Evolutionary conservation across 176 grass and related monocot species (phyloP).

Genomic region (Carex kokanica): DNA sequence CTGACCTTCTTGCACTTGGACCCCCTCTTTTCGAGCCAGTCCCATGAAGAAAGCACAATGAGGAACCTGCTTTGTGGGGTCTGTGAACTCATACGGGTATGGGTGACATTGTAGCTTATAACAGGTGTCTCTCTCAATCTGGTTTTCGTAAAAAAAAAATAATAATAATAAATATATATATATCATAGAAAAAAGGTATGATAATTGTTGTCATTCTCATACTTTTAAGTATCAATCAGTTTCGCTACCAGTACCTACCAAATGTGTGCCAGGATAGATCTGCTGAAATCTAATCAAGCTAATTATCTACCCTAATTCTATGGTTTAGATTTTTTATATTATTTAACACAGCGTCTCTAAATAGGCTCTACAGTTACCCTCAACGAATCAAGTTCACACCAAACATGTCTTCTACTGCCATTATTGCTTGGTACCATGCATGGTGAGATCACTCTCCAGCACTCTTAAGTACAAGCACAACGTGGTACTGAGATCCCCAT

Average conservation of each 20-base stretch:
- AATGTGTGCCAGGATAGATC: background rate
- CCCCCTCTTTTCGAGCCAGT: slow-evolving; percentile 83
- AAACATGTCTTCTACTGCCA: background rate
- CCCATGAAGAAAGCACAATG: slow-evolving; percentile 99
- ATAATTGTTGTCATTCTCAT: background rate
- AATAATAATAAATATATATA: background rate
- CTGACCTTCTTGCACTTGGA: slow-evolving; percentile 87
- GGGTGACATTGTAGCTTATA: slow-evolving; percentile 94
- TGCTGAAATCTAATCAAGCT: background rate
- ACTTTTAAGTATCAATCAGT: background rate
- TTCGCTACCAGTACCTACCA: background rate
- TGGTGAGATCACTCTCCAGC: background rate
- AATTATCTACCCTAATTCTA: background rate
- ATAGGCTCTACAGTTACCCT: background rate
- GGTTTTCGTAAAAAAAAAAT: slow-evolving; percentile 25
- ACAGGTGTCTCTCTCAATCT: slow-evolving; percentile 96
- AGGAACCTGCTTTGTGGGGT: slow-evolving; percentile 60
- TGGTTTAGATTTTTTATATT: background rate
- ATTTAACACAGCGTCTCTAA: background rate
- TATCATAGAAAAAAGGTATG: background rate
- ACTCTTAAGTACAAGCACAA: background rate
- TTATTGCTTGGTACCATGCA: background rate
- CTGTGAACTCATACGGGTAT: slow-evolving; percentile 79
- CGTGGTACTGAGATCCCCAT: background rate
- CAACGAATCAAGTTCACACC: background rate